Conservation (phyloP, 2,329 filamentous ascomycete genomes). For the Podosphaera aphanis region DNA sequence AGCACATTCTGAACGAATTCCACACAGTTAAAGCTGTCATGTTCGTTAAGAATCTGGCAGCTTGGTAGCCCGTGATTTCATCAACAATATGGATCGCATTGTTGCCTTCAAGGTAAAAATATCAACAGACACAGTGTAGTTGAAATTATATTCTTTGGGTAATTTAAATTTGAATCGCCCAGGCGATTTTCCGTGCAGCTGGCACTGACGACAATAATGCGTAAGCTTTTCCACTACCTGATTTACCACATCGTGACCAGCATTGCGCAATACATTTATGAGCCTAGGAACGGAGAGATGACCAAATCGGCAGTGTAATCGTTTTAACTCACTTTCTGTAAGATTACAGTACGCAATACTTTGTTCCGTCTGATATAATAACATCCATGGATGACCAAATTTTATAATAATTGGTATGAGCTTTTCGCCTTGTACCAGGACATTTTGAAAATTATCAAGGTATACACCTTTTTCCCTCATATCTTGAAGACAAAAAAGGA, state of each 20-base stretch:
- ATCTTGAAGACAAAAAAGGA: constrained; percentile 1
- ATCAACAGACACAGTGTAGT: constrained; percentile 2
- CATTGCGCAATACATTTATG: no score
- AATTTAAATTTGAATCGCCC: no score
- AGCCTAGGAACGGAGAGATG: no score
- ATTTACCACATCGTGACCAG: no score
- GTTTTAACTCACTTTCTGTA: no score
- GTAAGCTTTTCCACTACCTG: no score
- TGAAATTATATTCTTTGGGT: not conserved
- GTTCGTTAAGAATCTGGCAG: constrained; percentile 1
- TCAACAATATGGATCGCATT: not conserved
- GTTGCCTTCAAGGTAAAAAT: constrained; percentile 2
- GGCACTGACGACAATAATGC: no score
- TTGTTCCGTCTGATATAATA: no score
- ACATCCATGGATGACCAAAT: constrained; percentile 1
- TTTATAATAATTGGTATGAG: not conserved
- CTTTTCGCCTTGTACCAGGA: not conserved
- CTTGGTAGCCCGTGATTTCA: constrained; percentile 1
- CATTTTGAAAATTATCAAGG: not conserved
- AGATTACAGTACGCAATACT: no score
- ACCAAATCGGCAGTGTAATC: no score
- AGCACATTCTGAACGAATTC: constrained; percentile 1
- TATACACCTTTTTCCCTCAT: not conserved
- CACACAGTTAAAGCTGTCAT: not conserved
- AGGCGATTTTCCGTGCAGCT: no score